A percentile compares a stretch with the other conserved stretches of the same genome.
Evolutionary conservation across 139 green algal species (phyloP).

Genomic region (Asterochloris erici): DNA sequence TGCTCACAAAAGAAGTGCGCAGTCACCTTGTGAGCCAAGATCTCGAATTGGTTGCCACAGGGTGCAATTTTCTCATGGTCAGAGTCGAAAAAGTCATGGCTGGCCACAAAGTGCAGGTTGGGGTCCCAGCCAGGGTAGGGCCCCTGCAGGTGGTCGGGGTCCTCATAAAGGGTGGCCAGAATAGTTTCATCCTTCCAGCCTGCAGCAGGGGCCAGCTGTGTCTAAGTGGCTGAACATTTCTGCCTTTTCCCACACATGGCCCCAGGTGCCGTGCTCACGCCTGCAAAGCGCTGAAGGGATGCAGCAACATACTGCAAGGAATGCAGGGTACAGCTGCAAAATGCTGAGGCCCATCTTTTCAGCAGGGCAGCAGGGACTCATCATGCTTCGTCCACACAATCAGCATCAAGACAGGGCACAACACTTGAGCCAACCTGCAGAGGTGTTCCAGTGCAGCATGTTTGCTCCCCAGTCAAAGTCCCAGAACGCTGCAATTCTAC

Average conservation of each 20-base stretch:
- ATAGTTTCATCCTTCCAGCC: conserved; percentile 56
- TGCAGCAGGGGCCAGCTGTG: neutral
- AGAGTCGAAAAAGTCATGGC: conserved; percentile 69
- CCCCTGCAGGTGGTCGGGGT: conserved; percentile 35
- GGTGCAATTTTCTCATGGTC: conserved; percentile 52
- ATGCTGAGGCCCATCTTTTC: neutral
- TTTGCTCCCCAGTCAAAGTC: conserved; percentile 91
- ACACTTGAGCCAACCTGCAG: neutral
- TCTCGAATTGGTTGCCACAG: conserved; percentile 94
- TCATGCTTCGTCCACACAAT: no score
- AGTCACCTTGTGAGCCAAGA: conserved; percentile 38
- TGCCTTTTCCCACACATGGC: neutral
- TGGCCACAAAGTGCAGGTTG: conserved; percentile 84
- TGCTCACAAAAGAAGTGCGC: no score
- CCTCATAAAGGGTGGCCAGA: conserved; percentile 82
- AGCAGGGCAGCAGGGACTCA: neutral
- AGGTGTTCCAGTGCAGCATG: conserved; percentile 9
- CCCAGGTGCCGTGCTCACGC: neutral
- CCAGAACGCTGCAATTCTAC: conserved; percentile 75
- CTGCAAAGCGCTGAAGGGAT: no score
- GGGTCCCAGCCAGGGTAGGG: conserved; percentile 75
- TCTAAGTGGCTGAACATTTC: no score
- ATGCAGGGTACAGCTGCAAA: no score
- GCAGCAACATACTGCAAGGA: no score
- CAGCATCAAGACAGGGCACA: no score